Conservation (phyloP, 176 grass and related monocot species). For the Sorghum bicolor region Sorghum_bicolor_NCBIv3 NC_012879.2:57240001-57240500, state of each 20-base stretch:
- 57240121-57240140: slow-evolving; percentile 97
- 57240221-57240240: slow-evolving; percentile 81
- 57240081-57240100: slow-evolving; percentile 94
- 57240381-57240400: slow-evolving; percentile 84
- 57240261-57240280: slow-evolving; percentile 87
- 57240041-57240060: slow-evolving; percentile 94
- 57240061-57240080: slow-evolving; percentile 94
- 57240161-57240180: slow-evolving; percentile 89
- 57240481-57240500: slow-evolving; percentile 12
- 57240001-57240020: slow-evolving; percentile 44
- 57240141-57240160: slow-evolving; percentile 97
- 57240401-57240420: slow-evolving; percentile 89
- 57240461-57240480: slow-evolving; percentile 76
- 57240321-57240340: slow-evolving; percentile 95
- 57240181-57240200: slow-evolving; percentile 98
- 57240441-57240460: slow-evolving; percentile 91
- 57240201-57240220: slow-evolving; percentile 90
- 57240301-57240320: slow-evolving; percentile 84
- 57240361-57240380: slow-evolving; percentile 90
- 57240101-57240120: slow-evolving; percentile 90
- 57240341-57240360: slow-evolving; percentile 70
- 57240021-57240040: slow-evolving; percentile 83
- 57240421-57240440: slow-evolving; percentile 92
- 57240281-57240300: slow-evolving; percentile 71
- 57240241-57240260: slow-evolving; percentile 84